phyloP scores from a whole-genome alignment of 2,329 filamentous ascomycete genomes.

The Cladosporium sp. region DNA sequence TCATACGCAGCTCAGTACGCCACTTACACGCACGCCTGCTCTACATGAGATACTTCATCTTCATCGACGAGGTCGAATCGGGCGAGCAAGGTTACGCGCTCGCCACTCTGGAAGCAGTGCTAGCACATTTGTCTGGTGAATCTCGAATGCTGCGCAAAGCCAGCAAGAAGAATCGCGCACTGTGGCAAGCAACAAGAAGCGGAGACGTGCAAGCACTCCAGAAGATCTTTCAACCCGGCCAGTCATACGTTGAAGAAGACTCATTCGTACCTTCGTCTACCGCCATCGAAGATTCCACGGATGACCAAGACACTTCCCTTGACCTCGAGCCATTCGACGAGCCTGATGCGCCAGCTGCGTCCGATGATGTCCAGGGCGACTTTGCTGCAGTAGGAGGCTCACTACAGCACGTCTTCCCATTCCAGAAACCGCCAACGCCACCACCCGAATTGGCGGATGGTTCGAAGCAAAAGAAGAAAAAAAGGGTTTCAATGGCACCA shows the following conservation, averaged over 20 bases:
- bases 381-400: constrained; percentile 41
- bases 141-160: constrained; percentile 80
- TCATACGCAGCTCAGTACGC: constrained; percentile 85
- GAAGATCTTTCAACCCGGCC: constrained; percentile 71
- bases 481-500: constrained; percentile 76
- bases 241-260: constrained; percentile 23
- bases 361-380: constrained; percentile 20
- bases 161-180: constrained; percentile 77
- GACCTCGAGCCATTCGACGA: constrained; percentile 16
- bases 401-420: constrained; percentile 87
- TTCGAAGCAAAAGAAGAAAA: constrained; percentile 63
- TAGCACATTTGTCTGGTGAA: constrained; percentile 83
- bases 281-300: constrained; percentile 27
- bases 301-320: constrained; percentile 26
- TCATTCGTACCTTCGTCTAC: constrained; percentile 26
- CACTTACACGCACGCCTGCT: constrained; percentile 83
- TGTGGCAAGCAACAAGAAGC: constrained; percentile 85
- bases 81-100: constrained; percentile 95
- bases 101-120: constrained; percentile 91
- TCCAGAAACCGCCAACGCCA: constrained; percentile 64
- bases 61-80: constrained; percentile 94
- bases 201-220: constrained; percentile 75
- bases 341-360: background rate
- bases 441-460: constrained; percentile 42
- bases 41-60: constrained; percentile 98